phyloP scores from a whole-genome alignment of 305 asterid genomes.

The Solanum hybrid region DNA sequence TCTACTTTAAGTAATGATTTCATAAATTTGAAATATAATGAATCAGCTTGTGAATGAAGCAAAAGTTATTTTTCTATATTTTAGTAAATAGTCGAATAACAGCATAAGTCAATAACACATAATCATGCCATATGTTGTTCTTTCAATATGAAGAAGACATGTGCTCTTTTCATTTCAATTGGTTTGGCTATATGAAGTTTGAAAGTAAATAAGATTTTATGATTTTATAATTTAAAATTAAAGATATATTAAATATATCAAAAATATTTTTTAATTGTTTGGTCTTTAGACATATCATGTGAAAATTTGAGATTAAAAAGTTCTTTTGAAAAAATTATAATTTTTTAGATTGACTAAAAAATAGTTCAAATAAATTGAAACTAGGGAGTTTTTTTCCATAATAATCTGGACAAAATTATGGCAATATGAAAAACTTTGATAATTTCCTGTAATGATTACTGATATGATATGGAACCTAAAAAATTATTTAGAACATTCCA shows the following conservation, averaged over 20 bases:
- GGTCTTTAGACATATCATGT: too few relatives aligned
- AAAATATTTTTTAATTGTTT: not conserved
- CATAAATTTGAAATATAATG: not conserved
- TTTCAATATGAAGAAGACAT: not conserved
- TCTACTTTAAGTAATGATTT: not conserved
- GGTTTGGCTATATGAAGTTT: not conserved
- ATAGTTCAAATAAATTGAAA: not conserved
- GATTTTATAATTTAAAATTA: not conserved
- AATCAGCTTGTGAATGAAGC: slow-evolving; percentile 8
- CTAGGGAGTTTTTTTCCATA: not conserved
- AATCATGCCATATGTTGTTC: not conserved
- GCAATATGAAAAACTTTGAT: not conserved
- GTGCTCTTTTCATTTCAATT: not conserved
- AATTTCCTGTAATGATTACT: not conserved
- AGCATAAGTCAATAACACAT: not conserved
- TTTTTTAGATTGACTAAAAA: not conserved
- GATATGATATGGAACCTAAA: slow-evolving; percentile 11
- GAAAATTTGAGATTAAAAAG: too few relatives aligned
- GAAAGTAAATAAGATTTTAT: too few relatives aligned
- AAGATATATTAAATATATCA: not conserved
- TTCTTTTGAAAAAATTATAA: not conserved
- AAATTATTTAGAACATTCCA: slow-evolving; percentile 30
- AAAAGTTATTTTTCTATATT: slow-evolving; percentile 12
- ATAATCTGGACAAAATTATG: not conserved
- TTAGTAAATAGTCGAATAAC: slow-evolving; percentile 2